These are phyloP conservation scores for Wallacemonas collosoma DNA, from an alignment of 208 protist genomes.

Conservation along the genomic window DNA sequence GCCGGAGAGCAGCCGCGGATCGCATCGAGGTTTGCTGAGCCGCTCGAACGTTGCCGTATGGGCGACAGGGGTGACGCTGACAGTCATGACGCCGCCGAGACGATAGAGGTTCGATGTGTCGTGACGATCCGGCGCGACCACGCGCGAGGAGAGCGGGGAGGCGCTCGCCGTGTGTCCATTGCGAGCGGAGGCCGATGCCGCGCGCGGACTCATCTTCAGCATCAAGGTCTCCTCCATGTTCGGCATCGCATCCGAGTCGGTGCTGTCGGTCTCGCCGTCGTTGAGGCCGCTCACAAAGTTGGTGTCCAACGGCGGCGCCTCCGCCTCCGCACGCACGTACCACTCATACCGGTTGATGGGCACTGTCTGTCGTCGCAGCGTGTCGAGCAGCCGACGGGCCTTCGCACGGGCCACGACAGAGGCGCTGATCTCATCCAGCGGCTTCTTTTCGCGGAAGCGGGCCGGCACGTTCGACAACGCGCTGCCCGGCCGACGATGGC, in stretches of 20 bases:
- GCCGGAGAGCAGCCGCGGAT: conserved; percentile 17
- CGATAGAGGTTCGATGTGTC: background rate
- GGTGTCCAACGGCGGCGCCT: conserved; percentile 25
- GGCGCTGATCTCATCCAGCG: conserved; percentile 65
- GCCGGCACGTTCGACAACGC: conserved; percentile 26
- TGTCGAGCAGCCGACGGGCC: conserved; percentile 64
- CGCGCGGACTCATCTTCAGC: conserved; percentile 12
- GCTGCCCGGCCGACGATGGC: background rate
- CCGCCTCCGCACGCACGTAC: conserved; percentile 45
- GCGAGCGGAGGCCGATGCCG: conserved; percentile 3
- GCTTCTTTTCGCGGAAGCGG: conserved; percentile 37
- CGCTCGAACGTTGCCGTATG: conserved; percentile 24
- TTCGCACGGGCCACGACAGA: conserved; percentile 73
- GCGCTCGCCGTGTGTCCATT: no score
- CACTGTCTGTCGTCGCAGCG: conserved; percentile 59
- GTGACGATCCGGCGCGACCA: background rate
- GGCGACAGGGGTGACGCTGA: conserved; percentile 6
- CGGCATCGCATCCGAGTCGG: conserved; percentile 39
- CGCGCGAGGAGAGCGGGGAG: background rate
- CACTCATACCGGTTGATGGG: conserved; percentile 79
- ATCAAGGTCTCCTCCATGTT: conserved; percentile 36
- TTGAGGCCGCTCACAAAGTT: conserved; percentile 9
- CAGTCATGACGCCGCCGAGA: conserved; percentile 15
- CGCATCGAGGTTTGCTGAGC: conserved; percentile 21
- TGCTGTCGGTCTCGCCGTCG: conserved; percentile 8